Evolutionary conservation across 1,284 basidiomycete genomes (phyloP).

Genomic region (Moesziomyces globuligerus): DNA sequence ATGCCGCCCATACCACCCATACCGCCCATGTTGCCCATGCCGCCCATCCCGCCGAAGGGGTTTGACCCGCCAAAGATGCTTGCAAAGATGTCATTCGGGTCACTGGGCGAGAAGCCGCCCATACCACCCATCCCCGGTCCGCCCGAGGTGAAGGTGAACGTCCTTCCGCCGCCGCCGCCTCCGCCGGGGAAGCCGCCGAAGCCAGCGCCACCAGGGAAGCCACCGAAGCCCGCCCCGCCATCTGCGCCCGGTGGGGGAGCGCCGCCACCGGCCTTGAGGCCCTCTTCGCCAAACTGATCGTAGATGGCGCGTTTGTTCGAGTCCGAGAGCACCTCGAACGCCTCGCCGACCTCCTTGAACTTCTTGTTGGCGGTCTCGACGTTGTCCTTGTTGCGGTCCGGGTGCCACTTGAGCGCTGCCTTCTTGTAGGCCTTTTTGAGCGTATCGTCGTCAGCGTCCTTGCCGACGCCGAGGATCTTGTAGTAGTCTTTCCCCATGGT

Average conservation of each 20-base stretch:
- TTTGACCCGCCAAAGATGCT: conserved; percentile 68
- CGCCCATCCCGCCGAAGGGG: conserved; percentile 53
- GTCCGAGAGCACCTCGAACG: conserved; percentile 94
- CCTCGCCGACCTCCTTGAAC: conserved; percentile 97
- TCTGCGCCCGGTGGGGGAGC: conserved; percentile 63
- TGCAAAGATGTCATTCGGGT: conserved; percentile 92
- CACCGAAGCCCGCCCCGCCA: conserved; percentile 48
- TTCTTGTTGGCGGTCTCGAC: conserved; percentile 83
- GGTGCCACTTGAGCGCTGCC: conserved; percentile 85
- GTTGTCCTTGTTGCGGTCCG: conserved; percentile 82
- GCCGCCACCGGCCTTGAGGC: conserved; percentile 77
- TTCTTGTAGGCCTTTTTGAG: conserved; percentile 66
- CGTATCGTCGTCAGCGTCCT: conserved; percentile 61
- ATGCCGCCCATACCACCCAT: conserved; percentile 56
- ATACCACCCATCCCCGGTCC: conserved; percentile 39
- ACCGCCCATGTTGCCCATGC: conserved; percentile 59
- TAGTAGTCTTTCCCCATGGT: conserved; percentile 67
- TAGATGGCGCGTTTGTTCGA: conserved; percentile 91
- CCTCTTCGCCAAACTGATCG: conserved; percentile 96
- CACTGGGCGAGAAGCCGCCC: conserved; percentile 70
- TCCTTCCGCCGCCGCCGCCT: conserved; percentile 38
- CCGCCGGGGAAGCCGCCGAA: conserved; percentile 24
- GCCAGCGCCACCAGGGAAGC: conserved; percentile 44
- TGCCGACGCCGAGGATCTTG: conserved; percentile 63
- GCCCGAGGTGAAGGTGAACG: conserved; percentile 53